These are phyloP conservation scores for Massariosphaeria phaeospora DNA, from an alignment of 495 filamentous ascomycete genomes.

Conservation along the genomic window DNA sequence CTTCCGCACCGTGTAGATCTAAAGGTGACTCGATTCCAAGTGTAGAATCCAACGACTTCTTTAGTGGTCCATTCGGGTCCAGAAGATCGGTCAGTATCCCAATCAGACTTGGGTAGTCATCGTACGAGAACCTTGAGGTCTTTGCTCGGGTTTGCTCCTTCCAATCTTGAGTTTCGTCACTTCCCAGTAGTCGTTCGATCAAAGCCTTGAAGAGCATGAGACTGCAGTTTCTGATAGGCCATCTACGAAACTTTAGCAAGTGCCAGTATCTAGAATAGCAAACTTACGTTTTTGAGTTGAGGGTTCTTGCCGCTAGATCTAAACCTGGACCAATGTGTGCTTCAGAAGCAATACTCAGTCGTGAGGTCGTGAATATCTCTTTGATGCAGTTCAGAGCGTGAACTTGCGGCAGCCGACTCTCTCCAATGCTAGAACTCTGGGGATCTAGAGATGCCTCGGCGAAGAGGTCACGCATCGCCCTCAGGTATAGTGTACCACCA, in stretches of 20 bases:
- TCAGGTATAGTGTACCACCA: slow-evolving; percentile 45
- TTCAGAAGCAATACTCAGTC: slow-evolving; percentile 59
- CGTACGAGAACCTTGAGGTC: slow-evolving; percentile 53
- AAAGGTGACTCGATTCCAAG: slow-evolving; percentile 1
- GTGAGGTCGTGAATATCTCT: slow-evolving; percentile 76
- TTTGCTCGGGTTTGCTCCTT: slow-evolving; percentile 31
- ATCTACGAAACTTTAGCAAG: slow-evolving; percentile 47
- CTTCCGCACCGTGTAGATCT: slow-evolving; percentile 47
- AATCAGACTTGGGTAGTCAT: slow-evolving; percentile 67
- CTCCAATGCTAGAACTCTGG: slow-evolving; percentile 50
- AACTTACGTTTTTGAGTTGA: slow-evolving; percentile 59
- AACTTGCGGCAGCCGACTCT: slow-evolving; percentile 66
- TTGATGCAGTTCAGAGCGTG: slow-evolving; percentile 90
- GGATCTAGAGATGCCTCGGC: slow-evolving; percentile 33
- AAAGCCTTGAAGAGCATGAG: slow-evolving; percentile 81
- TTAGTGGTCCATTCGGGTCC: slow-evolving; percentile 32
- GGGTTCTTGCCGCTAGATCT: slow-evolving; percentile 64
- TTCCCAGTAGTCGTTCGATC: slow-evolving; percentile 69
- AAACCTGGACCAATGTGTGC: slow-evolving; percentile 65
- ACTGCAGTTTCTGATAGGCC: slow-evolving; percentile 90
- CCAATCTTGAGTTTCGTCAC: slow-evolving; percentile 51
- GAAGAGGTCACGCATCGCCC: slow-evolving; percentile 47
- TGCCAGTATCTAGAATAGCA: background rate
- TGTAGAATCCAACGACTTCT: background rate
- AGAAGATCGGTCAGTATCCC: slow-evolving; percentile 65